Evolutionary conservation across 352 stramenopile genomes (phyloP).

Genomic region (Phytophthora rubi): DNA sequence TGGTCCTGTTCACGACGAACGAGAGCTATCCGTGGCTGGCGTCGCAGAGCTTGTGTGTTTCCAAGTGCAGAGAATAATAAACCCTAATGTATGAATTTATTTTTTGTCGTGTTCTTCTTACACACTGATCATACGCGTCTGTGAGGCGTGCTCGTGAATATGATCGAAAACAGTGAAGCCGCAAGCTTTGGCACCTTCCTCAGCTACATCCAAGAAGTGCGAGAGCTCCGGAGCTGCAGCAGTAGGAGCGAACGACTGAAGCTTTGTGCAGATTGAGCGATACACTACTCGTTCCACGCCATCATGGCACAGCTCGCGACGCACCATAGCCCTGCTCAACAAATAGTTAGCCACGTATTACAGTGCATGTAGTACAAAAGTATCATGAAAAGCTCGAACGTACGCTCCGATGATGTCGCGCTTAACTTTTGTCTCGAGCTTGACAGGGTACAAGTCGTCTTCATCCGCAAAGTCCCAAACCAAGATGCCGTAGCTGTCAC

Average conservation of each 20-base stretch:
- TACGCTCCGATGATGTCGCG: conserved; percentile 44
- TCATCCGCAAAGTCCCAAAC: conserved; percentile 47
- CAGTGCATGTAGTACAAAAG: too few relatives aligned
- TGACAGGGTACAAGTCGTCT: conserved; percentile 39
- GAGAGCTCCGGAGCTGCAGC: conserved; percentile 18
- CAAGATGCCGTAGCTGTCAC: conserved; percentile 26
- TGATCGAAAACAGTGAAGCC: conserved; percentile 51
- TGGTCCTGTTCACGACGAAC: neutral
- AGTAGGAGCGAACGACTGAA: conserved; percentile 34
- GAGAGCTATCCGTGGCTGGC: neutral
- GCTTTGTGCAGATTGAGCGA: conserved; percentile 43
- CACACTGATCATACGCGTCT: conserved; percentile 14
- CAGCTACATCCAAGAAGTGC: conserved; percentile 38
- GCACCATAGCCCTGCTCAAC: conserved; percentile 35
- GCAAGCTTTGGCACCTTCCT: conserved; percentile 40
- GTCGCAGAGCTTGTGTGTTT: conserved; percentile 5
- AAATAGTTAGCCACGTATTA: conserved; percentile 1
- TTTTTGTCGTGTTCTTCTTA: conserved; percentile 6
- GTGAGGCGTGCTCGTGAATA: conserved; percentile 40
- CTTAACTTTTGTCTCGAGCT: conserved; percentile 36
- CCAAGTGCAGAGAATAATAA: conserved; percentile 24
- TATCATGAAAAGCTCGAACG: neutral
- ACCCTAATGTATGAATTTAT: conserved; percentile 31
- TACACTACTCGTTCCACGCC: conserved; percentile 41
- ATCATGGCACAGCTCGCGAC: conserved; percentile 40